Evolutionary conservation across 73 alveolate species (phyloP).

Genomic region (Paraurostyla sp.): DNA sequence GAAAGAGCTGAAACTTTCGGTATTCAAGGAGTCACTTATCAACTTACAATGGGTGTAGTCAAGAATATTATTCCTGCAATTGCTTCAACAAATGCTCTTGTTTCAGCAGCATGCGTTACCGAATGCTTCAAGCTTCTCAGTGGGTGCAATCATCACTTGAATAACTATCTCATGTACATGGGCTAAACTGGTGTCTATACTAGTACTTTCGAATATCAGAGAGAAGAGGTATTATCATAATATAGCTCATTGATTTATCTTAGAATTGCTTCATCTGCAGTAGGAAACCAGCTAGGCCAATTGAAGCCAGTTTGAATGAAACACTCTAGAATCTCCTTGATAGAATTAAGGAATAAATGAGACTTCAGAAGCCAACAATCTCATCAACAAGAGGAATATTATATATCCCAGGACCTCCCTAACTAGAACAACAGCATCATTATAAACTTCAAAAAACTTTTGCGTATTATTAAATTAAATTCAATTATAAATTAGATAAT

Average conservation of each 20-base stretch:
- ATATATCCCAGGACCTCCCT: constrained; percentile 73
- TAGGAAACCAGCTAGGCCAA: neutral
- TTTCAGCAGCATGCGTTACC: constrained; percentile 97
- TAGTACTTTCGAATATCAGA: constrained; percentile 65
- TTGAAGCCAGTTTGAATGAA: neutral
- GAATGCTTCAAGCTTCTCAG: constrained; percentile 97
- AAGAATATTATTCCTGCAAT: constrained; percentile 99
- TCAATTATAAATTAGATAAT: neutral
- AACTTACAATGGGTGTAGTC: constrained; percentile 98
- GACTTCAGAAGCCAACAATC: constrained; percentile 68
- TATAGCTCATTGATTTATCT: neutral
- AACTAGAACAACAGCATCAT: constrained; percentile 74
- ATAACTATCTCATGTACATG: constrained; percentile 96
- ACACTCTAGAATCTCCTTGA: constrained; percentile 63
- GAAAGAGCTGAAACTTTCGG: constrained; percentile 98
- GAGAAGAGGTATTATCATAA: constrained; percentile 62
- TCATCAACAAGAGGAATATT: constrained; percentile 28
- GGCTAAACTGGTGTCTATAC: constrained; percentile 92
- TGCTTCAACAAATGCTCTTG: constrained; percentile 99
- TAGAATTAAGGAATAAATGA: constrained; percentile 18
- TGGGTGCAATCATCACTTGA: constrained; percentile 81
- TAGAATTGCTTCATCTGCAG: constrained; percentile 75
- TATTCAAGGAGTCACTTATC: constrained; percentile 98
- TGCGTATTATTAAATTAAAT: neutral
- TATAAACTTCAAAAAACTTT: constrained; percentile 64